Evolutionary conservation across 768 basidiomycete species (phyloP).

Genomic region (Tubosaeta sp.): DNA sequence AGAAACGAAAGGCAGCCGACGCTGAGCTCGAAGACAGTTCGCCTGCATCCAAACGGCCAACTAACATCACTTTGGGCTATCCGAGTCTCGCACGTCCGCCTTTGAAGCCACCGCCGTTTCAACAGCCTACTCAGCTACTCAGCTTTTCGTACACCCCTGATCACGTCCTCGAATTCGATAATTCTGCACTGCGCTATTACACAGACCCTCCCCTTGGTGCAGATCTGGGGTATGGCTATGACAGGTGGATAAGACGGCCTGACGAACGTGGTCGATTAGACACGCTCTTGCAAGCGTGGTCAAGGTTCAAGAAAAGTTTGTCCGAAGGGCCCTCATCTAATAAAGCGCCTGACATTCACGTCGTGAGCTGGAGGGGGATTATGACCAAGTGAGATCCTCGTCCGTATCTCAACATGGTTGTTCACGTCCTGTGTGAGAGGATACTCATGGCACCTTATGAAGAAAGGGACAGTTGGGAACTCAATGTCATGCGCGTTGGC

Average conservation of each 20-base stretch:
- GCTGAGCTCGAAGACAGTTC: constrained; percentile 6
- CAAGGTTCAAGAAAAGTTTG: constrained; percentile 37
- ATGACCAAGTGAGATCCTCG: constrained; percentile 67
- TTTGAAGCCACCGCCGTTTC: constrained; percentile 44
- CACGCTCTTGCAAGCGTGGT: constrained; percentile 56
- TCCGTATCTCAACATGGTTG: background rate
- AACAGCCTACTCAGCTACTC: constrained; percentile 63
- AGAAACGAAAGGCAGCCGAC: constrained; percentile 26
- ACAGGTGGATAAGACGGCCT: constrained; percentile 62
- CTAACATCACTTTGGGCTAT: constrained; percentile 14
- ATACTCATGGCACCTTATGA: constrained; percentile 83
- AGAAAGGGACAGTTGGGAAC: constrained; percentile 70
- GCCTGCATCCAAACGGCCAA: constrained; percentile 3
- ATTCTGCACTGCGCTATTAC: constrained; percentile 70
- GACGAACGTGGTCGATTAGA: constrained; percentile 70
- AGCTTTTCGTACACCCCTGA: constrained; percentile 68
- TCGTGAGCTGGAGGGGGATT: constrained; percentile 76
- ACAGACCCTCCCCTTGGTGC: constrained; percentile 62
- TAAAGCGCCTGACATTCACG: constrained; percentile 41
- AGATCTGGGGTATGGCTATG: constrained; percentile 67
- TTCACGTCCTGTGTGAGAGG: constrained; percentile 43
- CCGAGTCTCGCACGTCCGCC: constrained; percentile 21
- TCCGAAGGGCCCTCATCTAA: constrained; percentile 28
- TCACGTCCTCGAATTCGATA: constrained; percentile 56
- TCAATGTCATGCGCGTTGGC: constrained; percentile 76